These are phyloP conservation scores for Crithidia expoeki DNA, from an alignment of 208 protist genomes.

Conservation along the genomic window DNA sequence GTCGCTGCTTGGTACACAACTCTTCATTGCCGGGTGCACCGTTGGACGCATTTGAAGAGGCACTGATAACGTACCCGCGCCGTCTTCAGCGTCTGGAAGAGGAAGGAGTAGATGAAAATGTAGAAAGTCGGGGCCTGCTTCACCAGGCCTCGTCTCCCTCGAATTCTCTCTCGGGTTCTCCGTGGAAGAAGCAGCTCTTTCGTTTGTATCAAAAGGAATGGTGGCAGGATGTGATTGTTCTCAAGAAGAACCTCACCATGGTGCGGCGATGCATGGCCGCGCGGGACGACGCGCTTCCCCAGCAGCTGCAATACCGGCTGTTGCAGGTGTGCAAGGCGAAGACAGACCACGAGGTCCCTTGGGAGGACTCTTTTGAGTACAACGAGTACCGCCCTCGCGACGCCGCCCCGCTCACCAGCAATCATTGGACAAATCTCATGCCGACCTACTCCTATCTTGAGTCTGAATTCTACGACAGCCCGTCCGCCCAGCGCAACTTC, in stretches of 20 bases:
- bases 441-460: slow-evolving; percentile 81
- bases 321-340: background rate
- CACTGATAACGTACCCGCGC: slow-evolving; percentile 1
- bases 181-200: slow-evolving; percentile 19
- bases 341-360: slow-evolving; percentile 32
- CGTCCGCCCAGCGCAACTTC: slow-evolving; percentile 49
- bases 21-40: background rate
- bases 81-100: background rate
- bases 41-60: slow-evolving; percentile 2
- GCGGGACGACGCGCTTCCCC: background rate
- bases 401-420: slow-evolving; percentile 31
- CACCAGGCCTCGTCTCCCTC: no score
- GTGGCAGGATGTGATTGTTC: slow-evolving; percentile 68
- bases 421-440: slow-evolving; percentile 79
- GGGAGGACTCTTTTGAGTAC: slow-evolving; percentile 84
- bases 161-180: background rate
- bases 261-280: slow-evolving; percentile 9
- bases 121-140: background rate
- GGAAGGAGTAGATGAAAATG: background rate
- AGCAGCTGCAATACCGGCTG: background rate
- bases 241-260: slow-evolving; percentile 44
- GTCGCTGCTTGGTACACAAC: slow-evolving; percentile 30
- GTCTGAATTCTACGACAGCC: slow-evolving; percentile 57
- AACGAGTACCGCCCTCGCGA: slow-evolving; percentile 75
- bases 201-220: slow-evolving; percentile 11